A percentile compares a stretch with the other conserved stretches of the same genome.
Evolutionary conservation across 768 basidiomycete genomes (phyloP).

Genomic region (Lyophyllum atratum): DNA sequence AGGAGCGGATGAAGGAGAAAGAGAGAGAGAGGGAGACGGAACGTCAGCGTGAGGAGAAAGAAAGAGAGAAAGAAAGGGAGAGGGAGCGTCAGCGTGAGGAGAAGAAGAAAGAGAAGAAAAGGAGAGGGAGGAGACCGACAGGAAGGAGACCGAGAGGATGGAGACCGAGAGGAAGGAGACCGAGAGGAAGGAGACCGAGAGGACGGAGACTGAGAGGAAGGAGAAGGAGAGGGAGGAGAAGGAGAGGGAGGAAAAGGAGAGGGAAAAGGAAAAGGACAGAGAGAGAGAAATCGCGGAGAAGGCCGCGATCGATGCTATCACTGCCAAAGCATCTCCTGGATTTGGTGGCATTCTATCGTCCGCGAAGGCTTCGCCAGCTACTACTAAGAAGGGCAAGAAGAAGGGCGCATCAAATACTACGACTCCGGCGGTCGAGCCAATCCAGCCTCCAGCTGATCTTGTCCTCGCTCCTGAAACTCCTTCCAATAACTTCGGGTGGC

Average conservation of each 20-base stretch:
- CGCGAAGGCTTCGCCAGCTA: slow-evolving; percentile 3
- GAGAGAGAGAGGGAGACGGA: background rate
- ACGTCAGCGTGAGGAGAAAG: too few species aligned
- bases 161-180: too few species aligned
- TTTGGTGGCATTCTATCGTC: background rate
- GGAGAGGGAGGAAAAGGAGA: too few species aligned
- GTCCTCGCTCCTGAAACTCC: slow-evolving; percentile 3
- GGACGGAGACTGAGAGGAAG: too few species aligned
- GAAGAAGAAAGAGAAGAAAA: too few species aligned
- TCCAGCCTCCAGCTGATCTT: slow-evolving; percentile 8
- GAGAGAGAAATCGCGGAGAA: slow-evolving; percentile 3
- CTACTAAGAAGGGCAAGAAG: slow-evolving; percentile 14
- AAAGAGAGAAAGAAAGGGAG: too few species aligned
- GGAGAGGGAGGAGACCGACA: too few species aligned
- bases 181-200: too few species aligned
- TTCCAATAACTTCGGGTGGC: slow-evolving; percentile 8
- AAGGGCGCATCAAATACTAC: slow-evolving; percentile 10
- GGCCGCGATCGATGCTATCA: slow-evolving; percentile 18
- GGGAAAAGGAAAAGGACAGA: slow-evolving; percentile 3
- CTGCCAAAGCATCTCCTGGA: slow-evolving; percentile 24
- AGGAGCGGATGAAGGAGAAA: background rate
- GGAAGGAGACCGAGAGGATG: too few species aligned
- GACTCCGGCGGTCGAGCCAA: slow-evolving; percentile 12
- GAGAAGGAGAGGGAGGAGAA: too few species aligned
- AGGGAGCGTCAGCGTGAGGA: too few species aligned